Conservation (phyloP, 2,329 filamentous ascomycete species). For the Periconia macrospinosa region DNA sequence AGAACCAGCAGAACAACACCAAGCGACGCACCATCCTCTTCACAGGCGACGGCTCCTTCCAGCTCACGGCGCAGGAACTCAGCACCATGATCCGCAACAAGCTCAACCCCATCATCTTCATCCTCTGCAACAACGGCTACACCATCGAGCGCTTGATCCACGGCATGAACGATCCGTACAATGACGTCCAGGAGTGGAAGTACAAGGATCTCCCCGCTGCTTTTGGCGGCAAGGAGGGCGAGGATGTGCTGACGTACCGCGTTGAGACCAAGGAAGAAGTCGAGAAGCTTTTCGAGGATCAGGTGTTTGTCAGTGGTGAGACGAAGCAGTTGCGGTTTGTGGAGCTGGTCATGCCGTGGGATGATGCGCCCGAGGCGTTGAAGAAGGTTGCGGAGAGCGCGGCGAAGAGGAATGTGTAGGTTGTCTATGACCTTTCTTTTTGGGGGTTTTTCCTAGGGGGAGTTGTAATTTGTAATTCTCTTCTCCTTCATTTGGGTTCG, state of each 20-base stretch:
- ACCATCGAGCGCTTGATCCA: constrained; percentile 90
- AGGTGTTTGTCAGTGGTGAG: constrained; percentile 57
- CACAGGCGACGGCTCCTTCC: constrained; percentile 86
- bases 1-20: constrained; percentile 34
- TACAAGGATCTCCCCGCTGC: constrained; percentile 68
- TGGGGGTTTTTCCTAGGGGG: not conserved
- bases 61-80: constrained; percentile 81
- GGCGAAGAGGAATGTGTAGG: constrained; percentile 58
- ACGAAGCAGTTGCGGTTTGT: constrained; percentile 66
- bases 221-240: constrained; percentile 65
- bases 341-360: constrained; percentile 77
- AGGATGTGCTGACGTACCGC: constrained; percentile 62
- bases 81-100: constrained; percentile 79
- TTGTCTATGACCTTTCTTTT: not conserved
- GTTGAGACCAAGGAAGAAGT: constrained; percentile 72
- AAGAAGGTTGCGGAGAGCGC: constrained; percentile 71
- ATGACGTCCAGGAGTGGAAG: constrained; percentile 77
- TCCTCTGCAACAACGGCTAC: constrained; percentile 86
- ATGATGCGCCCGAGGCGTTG: constrained; percentile 74
- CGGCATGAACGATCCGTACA: constrained; percentile 77
- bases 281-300: constrained; percentile 64
- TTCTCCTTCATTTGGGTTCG: not conserved
- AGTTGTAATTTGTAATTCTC: not conserved
- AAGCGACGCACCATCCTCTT: constrained; percentile 72
- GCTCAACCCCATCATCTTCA: constrained; percentile 78